Conservation (phyloP, 441 rosid genomes). For the Codiaeum variegatum region DNA sequence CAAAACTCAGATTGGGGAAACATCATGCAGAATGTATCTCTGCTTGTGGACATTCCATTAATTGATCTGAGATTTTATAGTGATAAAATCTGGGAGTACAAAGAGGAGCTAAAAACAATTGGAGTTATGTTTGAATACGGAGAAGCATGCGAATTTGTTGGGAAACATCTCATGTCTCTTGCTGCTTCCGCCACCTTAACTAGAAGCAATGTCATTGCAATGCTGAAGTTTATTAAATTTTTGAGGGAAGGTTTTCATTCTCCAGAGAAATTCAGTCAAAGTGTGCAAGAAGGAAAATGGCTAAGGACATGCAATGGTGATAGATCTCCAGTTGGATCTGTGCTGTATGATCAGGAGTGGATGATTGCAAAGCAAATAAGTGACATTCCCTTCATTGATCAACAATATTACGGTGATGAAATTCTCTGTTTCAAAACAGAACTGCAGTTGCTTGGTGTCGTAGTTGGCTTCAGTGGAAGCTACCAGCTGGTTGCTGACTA, state of each 20-base stretch:
- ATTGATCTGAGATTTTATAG: constrained; percentile 57
- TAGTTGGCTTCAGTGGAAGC: constrained; percentile 27
- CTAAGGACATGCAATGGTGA: constrained; percentile 38
- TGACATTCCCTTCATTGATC: constrained; percentile 49
- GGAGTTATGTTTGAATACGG: constrained; percentile 57
- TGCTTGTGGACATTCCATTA: constrained; percentile 64
- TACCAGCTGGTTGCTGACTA: constrained; percentile 33
- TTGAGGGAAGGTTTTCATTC: constrained; percentile 35
- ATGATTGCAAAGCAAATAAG: constrained; percentile 46
- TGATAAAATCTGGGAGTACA: constrained; percentile 28
- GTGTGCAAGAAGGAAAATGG: constrained; percentile 43
- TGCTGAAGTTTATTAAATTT: constrained; percentile 49
- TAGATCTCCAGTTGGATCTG: constrained; percentile 46
- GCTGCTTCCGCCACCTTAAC: constrained; percentile 36
- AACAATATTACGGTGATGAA: constrained; percentile 36
- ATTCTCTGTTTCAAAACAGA: constrained; percentile 36
- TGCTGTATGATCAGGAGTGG: constrained; percentile 48
- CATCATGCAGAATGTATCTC: constrained; percentile 45
- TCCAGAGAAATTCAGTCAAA: constrained; percentile 36
- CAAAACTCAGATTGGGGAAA: constrained; percentile 41
- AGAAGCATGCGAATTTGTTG: constrained; percentile 52
- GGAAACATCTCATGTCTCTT: constrained; percentile 46
- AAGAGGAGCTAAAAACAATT: constrained; percentile 40
- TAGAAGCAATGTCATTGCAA: constrained; percentile 37
- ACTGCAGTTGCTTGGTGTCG: constrained; percentile 55